Percentiles rank a stretch among this genome's conserved stretches.
phyloP scores from a whole-genome alignment of 768 basidiomycete genomes.

The Lactarius deliciosus region DNA sequence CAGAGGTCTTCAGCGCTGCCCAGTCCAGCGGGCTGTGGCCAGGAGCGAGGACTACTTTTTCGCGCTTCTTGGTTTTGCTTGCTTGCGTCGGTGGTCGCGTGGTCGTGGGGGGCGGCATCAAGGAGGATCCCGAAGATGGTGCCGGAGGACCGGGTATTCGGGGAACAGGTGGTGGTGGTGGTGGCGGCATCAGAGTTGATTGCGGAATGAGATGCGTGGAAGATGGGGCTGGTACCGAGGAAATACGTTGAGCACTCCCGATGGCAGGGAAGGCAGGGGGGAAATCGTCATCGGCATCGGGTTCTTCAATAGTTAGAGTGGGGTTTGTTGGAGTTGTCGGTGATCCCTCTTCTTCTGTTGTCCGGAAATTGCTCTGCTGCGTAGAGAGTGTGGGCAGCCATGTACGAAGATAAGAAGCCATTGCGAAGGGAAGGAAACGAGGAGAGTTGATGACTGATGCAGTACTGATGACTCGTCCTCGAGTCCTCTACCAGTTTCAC shows the following conservation, averaged over 20 bases:
- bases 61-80: conserved; percentile 51
- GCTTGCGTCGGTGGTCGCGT: conserved; percentile 54
- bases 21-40: conserved; percentile 93
- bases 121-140: conserved; percentile 39
- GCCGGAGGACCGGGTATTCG: conserved; percentile 32
- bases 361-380: conserved; percentile 26
- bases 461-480: not conserved
- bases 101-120: conserved; percentile 62
- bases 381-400: conserved; percentile 22
- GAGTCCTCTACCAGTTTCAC: not conserved
- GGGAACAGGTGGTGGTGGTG: conserved; percentile 40
- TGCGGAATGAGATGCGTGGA: conserved; percentile 16
- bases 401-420: conserved; percentile 28
- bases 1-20: conserved; percentile 84
- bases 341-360: conserved; percentile 33
- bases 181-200: conserved; percentile 38
- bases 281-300: conserved; percentile 48
- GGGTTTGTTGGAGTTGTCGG: conserved; percentile 44
- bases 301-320: conserved; percentile 40
- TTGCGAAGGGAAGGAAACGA: not conserved
- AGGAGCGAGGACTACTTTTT: conserved; percentile 86
- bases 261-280: conserved; percentile 76
- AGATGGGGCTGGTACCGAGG: conserved; percentile 33
- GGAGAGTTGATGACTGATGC: not conserved
- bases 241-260: conserved; percentile 67